Evolutionary conservation across 164 flowering plant species (phyloP), one percentile per base, ranked within the genome.

Genomic region (Taxillus chinensis): DNA sequence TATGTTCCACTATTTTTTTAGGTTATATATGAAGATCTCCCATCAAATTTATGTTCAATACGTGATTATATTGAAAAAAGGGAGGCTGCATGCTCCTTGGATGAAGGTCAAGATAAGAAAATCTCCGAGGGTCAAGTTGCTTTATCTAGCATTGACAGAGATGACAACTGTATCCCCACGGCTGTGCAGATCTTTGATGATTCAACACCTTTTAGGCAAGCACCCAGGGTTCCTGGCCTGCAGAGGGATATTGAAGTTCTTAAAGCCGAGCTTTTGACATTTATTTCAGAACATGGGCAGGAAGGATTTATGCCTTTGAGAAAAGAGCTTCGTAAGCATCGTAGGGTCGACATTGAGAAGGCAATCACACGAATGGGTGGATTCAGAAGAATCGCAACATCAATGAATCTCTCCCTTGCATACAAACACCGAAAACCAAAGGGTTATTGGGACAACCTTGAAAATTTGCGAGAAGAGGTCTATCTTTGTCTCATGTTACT

Each of bases 251-350:
- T 88, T 55, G 92, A 90, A 68, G 74, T 90, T 67, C 83, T 92
- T 17, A 86, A 92, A 71, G 58, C 80, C 46, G 98, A 92, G 76
- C 82, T 90, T 39, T 65, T 78, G 55, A 70, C 64, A 53, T 92
- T 87, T 71, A 82, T 92, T 59, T 70, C 84, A 55, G 80, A 86
- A 60, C 79, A 86, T 49, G 96, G 98, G 54, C 96, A 84, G 67
- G 96, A 88, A 78, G 96, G 96, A 51, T 92, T 87, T 71, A 92
- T 92, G 98, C 98, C 98, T 10, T 88, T 92, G 98, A 80, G 98
- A 72, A 92, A 90, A 74, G 90, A 90, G 66, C 92, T 92, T 45
- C 83, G 96, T 50, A 56, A 73, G 66, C 87, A 90, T 67, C 95
- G 96, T 46, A 85, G 98, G 70, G 83, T 86, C 59, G 96, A 92